Evolutionary conservation across 2,329 filamentous ascomycete genomes (phyloP).

Genomic region (Colletotrichum sojae): DNA sequence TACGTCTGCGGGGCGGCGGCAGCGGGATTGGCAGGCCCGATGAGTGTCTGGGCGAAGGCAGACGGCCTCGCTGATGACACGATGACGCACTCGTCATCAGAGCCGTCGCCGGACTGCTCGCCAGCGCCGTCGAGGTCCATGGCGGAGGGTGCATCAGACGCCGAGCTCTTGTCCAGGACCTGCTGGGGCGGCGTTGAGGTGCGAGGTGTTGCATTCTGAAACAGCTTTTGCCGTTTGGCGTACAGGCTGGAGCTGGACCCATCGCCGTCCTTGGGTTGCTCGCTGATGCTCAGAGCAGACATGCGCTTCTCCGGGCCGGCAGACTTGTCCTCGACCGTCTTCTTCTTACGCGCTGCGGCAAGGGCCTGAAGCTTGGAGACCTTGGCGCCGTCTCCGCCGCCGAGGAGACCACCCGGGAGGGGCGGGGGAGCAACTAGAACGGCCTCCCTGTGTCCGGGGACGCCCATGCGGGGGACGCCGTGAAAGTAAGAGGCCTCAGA

Average conservation of each 20-base stretch:
- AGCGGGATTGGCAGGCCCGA: conserved; percentile 55
- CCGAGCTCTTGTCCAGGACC: not conserved
- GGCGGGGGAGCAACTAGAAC: conserved; percentile 70
- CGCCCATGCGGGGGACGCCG: conserved; percentile 87
- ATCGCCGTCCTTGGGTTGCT: conserved; percentile 41
- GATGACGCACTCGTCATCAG: conserved; percentile 31
- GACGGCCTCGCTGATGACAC: conserved; percentile 58
- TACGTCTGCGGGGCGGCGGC: conserved; percentile 49
- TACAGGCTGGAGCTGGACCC: conserved; percentile 41
- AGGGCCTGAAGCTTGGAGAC: conserved; percentile 93
- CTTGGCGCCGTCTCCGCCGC: conserved; percentile 79
- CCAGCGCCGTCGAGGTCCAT: conserved; percentile 32
- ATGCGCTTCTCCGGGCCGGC: conserved; percentile 49
- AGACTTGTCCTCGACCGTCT: conserved; percentile 61
- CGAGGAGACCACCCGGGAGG: conserved; percentile 79
- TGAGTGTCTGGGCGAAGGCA: conserved; percentile 68
- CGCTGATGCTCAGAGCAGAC: conserved; percentile 42
- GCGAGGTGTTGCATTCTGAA: conserved; percentile 39
- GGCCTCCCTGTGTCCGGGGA: conserved; percentile 76
- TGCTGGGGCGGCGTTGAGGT: not conserved
- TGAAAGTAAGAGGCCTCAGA: conserved; percentile 75
- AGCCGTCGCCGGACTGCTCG: conserved; percentile 18
- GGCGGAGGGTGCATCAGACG: not conserved
- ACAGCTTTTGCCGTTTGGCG: conserved; percentile 44
- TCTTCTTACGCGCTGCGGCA: conserved; percentile 88